Evolutionary conservation across 805 yeast genomes (phyloP), one percentile per base, ranked within the genome.

Genomic region (Metschnikowia peoriensis): DNA sequence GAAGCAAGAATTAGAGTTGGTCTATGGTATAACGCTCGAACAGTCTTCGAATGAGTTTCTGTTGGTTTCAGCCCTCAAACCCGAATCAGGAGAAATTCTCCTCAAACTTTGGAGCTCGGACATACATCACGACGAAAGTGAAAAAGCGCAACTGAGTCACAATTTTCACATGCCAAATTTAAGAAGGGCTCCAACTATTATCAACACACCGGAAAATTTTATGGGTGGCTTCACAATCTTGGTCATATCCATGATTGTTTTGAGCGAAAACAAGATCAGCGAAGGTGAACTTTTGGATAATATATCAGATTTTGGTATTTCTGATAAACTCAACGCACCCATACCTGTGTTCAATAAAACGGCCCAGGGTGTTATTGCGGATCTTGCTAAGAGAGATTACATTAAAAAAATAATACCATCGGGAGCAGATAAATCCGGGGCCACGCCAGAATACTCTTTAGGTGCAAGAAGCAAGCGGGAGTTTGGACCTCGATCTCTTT

Each of bases 391-490:
- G 53, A 59, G 62, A 43, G 75, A 71, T 12, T 74, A 73, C 52
- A 42, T 72, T 9, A 52, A 48, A 10, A 59, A 57, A 39, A 61
- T 58, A 22, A 38, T 45, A 2, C 28, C 57, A 8, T 56, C 51
- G 15, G 61, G 57, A 3, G 47, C 61, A 15, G 62, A 55, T 12
- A 58, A 54, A 43, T 55, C 58, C 4, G 47, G 47, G 9, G 42
- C 38, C 14, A 40, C 49, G 35, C 56, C 58, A 9, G 68, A 62
- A 47, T 72, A 66, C 53, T 50, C 60, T 1, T 55, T 74, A 32
- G 78, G 78, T 1, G 61, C 66, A 39, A 56, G 77, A 27, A 60
- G 72, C 7, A 46, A 67, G 28, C 58, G 64, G 17, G 78, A 74
- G 55, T 70, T 70, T 45, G 54, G 57, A 4, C 74, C 75, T 1